Evolutionary conservation across 352 stramenopile genomes (phyloP).

Genomic region (Pythium phragmiticola): DNA sequence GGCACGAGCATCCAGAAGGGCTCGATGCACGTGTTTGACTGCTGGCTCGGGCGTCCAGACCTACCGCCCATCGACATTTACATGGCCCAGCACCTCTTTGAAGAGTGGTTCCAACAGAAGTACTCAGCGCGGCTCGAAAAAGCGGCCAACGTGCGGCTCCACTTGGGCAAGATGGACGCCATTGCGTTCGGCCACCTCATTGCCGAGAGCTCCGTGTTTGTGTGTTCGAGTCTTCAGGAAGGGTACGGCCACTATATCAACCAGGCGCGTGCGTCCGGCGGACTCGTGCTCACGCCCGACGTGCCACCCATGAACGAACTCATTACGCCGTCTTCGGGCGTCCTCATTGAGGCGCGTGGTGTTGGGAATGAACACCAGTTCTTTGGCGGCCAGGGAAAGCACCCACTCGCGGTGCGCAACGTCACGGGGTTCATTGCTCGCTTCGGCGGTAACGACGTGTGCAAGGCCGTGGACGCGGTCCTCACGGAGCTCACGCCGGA

Average conservation of each 20-base stretch:
- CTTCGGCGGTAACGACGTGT: conserved; percentile 40
- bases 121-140: conserved; percentile 12
- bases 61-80: conserved; percentile 54
- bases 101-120: conserved; percentile 2
- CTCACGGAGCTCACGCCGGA: conserved; percentile 30
- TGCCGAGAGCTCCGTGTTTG: conserved; percentile 46
- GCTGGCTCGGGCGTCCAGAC: conserved; percentile 51
- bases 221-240: conserved; percentile 61
- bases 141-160: conserved; percentile 33
- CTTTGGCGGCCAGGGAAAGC: conserved; percentile 30
- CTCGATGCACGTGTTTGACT: conserved; percentile 49
- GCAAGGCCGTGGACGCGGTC: conserved; percentile 39
- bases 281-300: conserved; percentile 51
- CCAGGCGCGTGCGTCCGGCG: conserved; percentile 47
- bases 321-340: conserved; percentile 38
- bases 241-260: conserved; percentile 78
- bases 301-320: conserved; percentile 69
- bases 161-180: conserved; percentile 37
- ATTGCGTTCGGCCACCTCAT: conserved; percentile 51
- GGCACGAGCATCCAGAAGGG: conserved; percentile 52
- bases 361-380: conserved; percentile 44
- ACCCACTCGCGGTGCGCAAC: conserved; percentile 25
- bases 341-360: conserved; percentile 39
- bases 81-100: conserved; percentile 41
- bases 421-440: conserved; percentile 44